phyloP scores from a whole-genome alignment of 768 basidiomycete genomes.

The Rhodocollybia butyracea region DNA sequence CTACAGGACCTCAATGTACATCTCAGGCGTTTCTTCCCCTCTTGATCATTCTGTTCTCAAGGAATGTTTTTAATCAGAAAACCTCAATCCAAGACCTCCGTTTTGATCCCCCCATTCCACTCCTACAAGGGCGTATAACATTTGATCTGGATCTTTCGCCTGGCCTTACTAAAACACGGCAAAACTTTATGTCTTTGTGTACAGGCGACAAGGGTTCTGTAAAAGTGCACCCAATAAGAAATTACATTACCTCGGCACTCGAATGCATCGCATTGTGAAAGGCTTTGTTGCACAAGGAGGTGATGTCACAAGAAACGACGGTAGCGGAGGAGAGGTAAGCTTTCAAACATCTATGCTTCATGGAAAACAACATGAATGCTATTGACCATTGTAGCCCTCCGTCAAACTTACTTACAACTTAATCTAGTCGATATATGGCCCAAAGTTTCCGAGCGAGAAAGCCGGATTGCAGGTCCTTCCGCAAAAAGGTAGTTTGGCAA shows the following conservation, averaged over 20 bases:
- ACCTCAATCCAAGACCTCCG: conserved; percentile 22
- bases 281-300: conserved; percentile 54
- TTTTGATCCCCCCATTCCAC: conserved; percentile 32
- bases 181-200: conserved; percentile 47
- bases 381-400: no score
- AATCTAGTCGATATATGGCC: conserved; percentile 41
- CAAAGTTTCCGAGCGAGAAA: conserved; percentile 49
- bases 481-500: conserved; percentile 42
- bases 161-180: conserved; percentile 41
- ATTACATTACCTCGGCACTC: conserved; percentile 39
- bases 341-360: background rate
- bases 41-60: conserved; percentile 12
- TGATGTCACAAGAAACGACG: conserved; percentile 50
- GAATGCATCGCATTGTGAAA: conserved; percentile 44
- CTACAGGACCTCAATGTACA: conserved; percentile 32
- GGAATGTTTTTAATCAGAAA: conserved; percentile 17
- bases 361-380: background rate
- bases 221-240: conserved; percentile 45
- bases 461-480: conserved; percentile 41
- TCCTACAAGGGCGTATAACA: conserved; percentile 37
- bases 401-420: background rate
- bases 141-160: conserved; percentile 35
- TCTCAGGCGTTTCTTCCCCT: background rate
- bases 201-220: conserved; percentile 41
- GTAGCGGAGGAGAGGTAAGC: conserved; percentile 51